Evolutionary conservation across 768 basidiomycete genomes (phyloP), one percentile per base, ranked within the genome.

Genomic region (Candolleomyces aberdarensis): DNA sequence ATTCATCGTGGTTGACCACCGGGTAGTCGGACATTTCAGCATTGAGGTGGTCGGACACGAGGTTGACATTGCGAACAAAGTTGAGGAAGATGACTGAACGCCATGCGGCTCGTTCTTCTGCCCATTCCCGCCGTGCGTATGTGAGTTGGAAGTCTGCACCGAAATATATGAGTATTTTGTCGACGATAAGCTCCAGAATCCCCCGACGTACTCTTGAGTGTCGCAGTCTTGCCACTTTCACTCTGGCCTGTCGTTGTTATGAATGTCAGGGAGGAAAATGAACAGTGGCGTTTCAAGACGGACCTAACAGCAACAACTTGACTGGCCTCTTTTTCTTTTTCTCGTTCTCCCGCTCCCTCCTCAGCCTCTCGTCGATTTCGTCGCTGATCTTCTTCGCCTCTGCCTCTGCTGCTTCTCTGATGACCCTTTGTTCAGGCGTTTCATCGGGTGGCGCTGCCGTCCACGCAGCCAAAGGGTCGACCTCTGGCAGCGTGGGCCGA

Each of bases 211-310:
- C 89, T 92, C 74, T 92, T 92, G 58, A 92, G 69, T 0, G 89
- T 91, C 29, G 90, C 89, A 0, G 88, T 89, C 72, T 92, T 92
- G 36, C 87, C 90, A 67, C 87, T 89, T 76, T 90, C 88, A 62
- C 86, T 87, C 71, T 89, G 88, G 17, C 83, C 82, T 81, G 60
- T 6, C 65, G 49, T 6, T 65, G 51, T 29, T 3, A 36, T 26
- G 31, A 15, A 60, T 29, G 52, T 61, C 40, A 63, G 58, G 61
- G 44, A 13, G 8, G 7, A 43, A 13, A 22, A 61, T 52, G 31
- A 59, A 58, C 17, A 51, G 22, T 53, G 48, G 39, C 44, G 50
- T 36, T 59, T 36, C 40, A 55, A 47, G 8, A 72, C 76, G 64
- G 62, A 75, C 89, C 89, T 5, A 93, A 80, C 49, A 93, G 78